These are phyloP conservation scores for Botryotinia convoluta DNA, from an alignment of 2,329 filamentous ascomycete genomes.

Conservation along the genomic window DNA sequence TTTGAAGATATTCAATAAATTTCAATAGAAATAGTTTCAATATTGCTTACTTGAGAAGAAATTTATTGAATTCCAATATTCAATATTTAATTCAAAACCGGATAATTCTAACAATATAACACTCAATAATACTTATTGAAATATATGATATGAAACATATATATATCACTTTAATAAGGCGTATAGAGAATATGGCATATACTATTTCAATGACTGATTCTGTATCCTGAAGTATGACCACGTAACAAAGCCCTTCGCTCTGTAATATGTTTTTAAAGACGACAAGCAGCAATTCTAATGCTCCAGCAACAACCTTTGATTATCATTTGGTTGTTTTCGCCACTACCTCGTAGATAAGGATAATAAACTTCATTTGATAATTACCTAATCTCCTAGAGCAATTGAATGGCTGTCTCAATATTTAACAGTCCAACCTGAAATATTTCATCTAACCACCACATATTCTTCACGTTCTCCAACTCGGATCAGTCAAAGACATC, in stretches of 20 bases:
- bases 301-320: accelerated
- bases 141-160: no score
- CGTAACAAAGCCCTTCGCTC: accelerated
- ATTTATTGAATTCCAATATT: no score
- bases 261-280: neutral
- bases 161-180: no score
- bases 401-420: neutral
- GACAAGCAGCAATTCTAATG: neutral
- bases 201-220: no score
- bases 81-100: no score
- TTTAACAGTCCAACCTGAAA: neutral
- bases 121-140: no score
- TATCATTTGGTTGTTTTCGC: accelerated
- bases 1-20: no score
- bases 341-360: accelerated
- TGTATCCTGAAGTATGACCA: neutral
- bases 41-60: no score
- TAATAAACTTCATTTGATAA: neutral
- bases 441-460: constrained; percentile 11
- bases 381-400: neutral
- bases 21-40: no score
- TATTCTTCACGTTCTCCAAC: neutral
- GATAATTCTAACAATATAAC: no score
- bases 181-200: no score
- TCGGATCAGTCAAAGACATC: neutral